Percentiles rank a stretch among this genome's conserved stretches.
phyloP scores from a whole-genome alignment of 257 asterid species.

The Asclepias syriaca region DNA sequence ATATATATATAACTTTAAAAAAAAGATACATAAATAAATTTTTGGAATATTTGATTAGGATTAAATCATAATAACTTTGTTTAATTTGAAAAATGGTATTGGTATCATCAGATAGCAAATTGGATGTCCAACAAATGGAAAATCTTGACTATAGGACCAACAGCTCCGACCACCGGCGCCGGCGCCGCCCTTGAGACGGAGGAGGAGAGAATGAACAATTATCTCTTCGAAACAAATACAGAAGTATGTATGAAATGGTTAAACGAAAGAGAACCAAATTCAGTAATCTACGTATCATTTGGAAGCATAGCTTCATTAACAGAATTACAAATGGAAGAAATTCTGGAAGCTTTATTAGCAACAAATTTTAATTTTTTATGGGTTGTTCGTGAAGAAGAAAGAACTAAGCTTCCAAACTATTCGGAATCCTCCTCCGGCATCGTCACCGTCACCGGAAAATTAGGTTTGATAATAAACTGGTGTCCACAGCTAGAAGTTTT shows the following conservation, averaged over 20 bases:
- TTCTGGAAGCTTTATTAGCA: conserved; percentile 6
- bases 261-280: not conserved
- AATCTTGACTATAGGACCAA: conserved; percentile 28
- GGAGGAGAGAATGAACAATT: too few relatives aligned
- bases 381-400: conserved; percentile 1
- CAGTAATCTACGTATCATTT: not conserved
- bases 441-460: not conserved
- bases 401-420: not conserved
- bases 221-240: too few relatives aligned
- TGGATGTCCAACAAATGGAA: conserved; percentile 27
- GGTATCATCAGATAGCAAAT: not conserved
- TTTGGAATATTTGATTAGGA: too few relatives aligned
- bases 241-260: not conserved
- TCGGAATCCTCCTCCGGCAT: too few relatives aligned
- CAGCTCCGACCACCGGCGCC: not conserved
- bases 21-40: too few relatives aligned
- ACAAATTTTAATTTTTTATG: not conserved
- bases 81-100: too few relatives aligned
- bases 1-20: too few relatives aligned
- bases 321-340: conserved; percentile 1
- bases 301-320: not conserved
- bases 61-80: too few relatives aligned
- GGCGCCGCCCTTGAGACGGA: too few relatives aligned
- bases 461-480: conserved; percentile 15
- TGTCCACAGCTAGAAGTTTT: conserved; percentile 21